Base-by-base conservation (phyloP, 352 stramenopile species). In the Globisporangium polare region DNA sequence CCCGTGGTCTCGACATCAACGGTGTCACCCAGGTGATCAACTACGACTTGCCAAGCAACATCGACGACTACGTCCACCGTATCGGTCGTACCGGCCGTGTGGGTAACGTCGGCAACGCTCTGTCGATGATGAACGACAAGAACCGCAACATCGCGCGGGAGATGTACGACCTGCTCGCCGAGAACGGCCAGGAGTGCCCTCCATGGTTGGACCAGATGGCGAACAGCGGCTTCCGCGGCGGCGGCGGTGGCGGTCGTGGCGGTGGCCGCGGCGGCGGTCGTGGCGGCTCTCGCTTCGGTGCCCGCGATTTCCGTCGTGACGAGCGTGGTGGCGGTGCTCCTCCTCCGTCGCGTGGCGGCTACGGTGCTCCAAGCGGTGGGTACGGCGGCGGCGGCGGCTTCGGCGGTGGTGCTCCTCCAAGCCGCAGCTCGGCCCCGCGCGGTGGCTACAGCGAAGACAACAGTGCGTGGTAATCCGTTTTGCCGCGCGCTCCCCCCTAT, bases 11-110 rank as follows among this genome's bases (percentile, higher is more conserved):
- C n/a, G 98, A 99, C 83, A 99, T 99, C 73, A 92, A 89, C 52
- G 89, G 98, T 74, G 95, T 99, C 53, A 97, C 92, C 2, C 88
- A 97, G 73, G 88, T 95, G 73, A 97, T 99, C 63, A 99, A 99
- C 73, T 99, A 98, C 70, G 97, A 99, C 78, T 83, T 99, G 59
- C 96, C 97, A 35, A 98, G 89, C 72, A 99, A 98, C 88, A 98
- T 99, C 65, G 97, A 99, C 60, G 92, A 98, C 76, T 99, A 99
- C 75, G 97, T 99, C 9, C 98, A 99, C 77, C 86, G 98, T 73
- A 99, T 99, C 75, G 98, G 98, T 67, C 94, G 97, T 90, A 99
- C 98, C 13, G 97, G 97, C 45, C 94, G 98, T 89, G 97, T 98
- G 51, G 97, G 98, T 70, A 99, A 99, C 75, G 86, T 97, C 24